Base-by-base conservation (phyloP, 257 asterid species). In the Penstemon newberryi region DNA sequence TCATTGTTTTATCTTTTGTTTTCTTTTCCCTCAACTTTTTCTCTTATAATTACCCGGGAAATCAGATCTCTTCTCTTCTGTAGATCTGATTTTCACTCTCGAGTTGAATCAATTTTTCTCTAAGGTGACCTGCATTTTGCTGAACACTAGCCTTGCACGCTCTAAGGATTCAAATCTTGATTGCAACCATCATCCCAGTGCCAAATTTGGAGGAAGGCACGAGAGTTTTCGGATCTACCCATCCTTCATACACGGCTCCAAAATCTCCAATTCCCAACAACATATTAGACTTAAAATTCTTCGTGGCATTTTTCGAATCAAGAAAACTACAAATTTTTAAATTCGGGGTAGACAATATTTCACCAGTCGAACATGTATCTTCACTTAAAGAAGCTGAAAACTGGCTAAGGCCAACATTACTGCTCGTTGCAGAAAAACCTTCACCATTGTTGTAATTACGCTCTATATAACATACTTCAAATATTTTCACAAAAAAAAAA, bases 181-280 rank as follows among this genome's bases (percentile, higher is more conserved):
- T 75, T 13, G 85, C 89, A 77, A 84, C 87, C 77, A 77, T 54
- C 64, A 77, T 77, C 33, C 85, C 87, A 3, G 79, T 72, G 40
- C 80, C 82, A n/a, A 13, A 15, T 73, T 67, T 81, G 18, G 18
- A 15, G 49, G 82, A 73, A 3, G 89, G 89, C 60, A 12, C 45
- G 12, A 84, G 80, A 11, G 75, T 81, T 79, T 67, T 79, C 69
- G 75, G 80, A 8, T 84, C 89, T 36, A 84, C 83, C 87, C 87
- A 84, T 51, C 89, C 89, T 75, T 71, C 81, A 37, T 76, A 81
- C 46, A 84, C 89, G 6, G 85, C 81, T 55, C 89, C 89, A 43
- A 84, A 84, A 43, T 87, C 89, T 42, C 89, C 89, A 13, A 70
- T 38, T 3, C 89, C 89, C 80, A 84, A 71, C 71, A 77, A 84